Percentiles rank a stretch among this genome's conserved stretches.
These are phyloP conservation scores for Rosa chinensis DNA, from an alignment of 306 rosid species.

Conservation along the genomic window DNA sequence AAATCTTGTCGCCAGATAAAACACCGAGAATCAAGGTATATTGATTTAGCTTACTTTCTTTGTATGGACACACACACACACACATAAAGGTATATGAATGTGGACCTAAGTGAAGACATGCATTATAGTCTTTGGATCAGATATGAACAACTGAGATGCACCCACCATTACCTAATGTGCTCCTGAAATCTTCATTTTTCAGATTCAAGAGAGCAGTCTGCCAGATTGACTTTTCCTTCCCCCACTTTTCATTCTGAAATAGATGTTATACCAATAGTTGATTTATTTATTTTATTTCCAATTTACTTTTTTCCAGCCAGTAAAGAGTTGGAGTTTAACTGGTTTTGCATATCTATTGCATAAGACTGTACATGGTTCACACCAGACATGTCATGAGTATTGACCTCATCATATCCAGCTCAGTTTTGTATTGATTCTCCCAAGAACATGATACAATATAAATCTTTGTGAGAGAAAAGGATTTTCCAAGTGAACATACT, in stretches of 20 bases:
- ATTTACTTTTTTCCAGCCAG: neutral
- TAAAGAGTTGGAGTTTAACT: neutral
- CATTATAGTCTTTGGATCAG: neutral
- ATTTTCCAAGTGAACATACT: neutral
- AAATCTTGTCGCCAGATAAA: slow-evolving; percentile 86
- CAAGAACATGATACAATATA: neutral
- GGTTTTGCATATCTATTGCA: neutral
- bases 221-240: neutral
- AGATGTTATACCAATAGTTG: neutral
- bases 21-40: slow-evolving; percentile 60
- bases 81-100: neutral
- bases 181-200: neutral
- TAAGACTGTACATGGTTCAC: neutral
- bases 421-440: neutral
- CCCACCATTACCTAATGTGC: neutral
- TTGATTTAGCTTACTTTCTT: slow-evolving; percentile 3
- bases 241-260: neutral
- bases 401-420: neutral
- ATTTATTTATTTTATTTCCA: neutral
- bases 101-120: neutral
- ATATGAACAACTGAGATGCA: neutral
- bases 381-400: neutral
- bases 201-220: neutral
- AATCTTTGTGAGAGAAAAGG: neutral
- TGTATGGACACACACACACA: neutral